Evolutionary conservation across 2,329 filamentous ascomycete species (phyloP), one percentile per base, ranked within the genome.

Genomic region (Arthrinium phaeospermum): DNA sequence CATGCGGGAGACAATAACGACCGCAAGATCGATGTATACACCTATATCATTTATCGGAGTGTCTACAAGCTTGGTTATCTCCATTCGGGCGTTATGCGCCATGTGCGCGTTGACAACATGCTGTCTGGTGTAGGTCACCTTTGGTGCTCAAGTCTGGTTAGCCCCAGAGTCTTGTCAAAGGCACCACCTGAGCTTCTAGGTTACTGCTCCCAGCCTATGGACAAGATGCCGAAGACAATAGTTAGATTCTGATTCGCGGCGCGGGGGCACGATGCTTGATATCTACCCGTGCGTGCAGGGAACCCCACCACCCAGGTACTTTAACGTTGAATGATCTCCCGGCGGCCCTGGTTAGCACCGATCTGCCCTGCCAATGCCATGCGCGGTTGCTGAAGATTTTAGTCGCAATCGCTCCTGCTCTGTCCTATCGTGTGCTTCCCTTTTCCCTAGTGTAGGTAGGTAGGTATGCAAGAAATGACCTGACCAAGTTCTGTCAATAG

Each of bases 281-380:
- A 61, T 16, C 53, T 61, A 61, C 53, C 53, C 53, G 53, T 34
- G 30, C 53, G 19, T 64, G 57, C 57, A 64, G 57, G 27, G 30
- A 57, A 16, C 53, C 53, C 53, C 53, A 57, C 53, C 46, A 49
- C 16, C 19, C 27, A 30, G 27, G 27, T 37, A 61, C 30, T 27
- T 61, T 61, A 61, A 61, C 16, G 8, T 34, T 61, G 16, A 37
- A n/a, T 12, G 53, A 61, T 61, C 53, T 37, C 30, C 53, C 53
- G 53, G 7, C 53, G 19, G 22, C 57, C 34, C 57, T 64, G 57
- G 4, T 64, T 64, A 64, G 57, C 57, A 64, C 57, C 57, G 57
- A 64, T 64, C 57, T 34, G 30, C 27, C 51, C 30, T 53, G 49
- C 53, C 46, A 22, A 34, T 61, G 53, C 53, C 53, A 61, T 61